Percentiles rank a stretch among this genome's conserved stretches.
phyloP scores from a whole-genome alignment of 164 flowering plant genomes.

The Pachysandra terminalis region DNA sequence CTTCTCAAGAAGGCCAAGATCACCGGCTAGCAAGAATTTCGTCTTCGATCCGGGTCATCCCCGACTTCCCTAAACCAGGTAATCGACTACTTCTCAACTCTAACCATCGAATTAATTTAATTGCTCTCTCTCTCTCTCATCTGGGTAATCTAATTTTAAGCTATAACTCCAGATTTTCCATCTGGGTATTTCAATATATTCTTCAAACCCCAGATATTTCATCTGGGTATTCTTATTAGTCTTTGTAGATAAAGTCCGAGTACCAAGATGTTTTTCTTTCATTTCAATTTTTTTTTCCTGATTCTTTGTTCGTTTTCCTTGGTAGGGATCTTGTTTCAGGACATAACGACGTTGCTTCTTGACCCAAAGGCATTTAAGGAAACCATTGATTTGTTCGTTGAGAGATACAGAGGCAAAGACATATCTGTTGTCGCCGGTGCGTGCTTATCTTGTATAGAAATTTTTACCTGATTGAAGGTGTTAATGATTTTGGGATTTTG shows the following conservation, averaged over 20 bases:
- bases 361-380: slow-evolving; percentile 81
- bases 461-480: too few species aligned
- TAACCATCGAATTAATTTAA: not conserved
- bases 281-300: not conserved
- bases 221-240: not conserved
- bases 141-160: not conserved
- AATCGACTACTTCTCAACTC: not conserved
- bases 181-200: slow-evolving; percentile 1
- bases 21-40: slow-evolving; percentile 50
- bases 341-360: slow-evolving; percentile 90
- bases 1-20: slow-evolving; percentile 33
- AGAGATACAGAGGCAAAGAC: slow-evolving; percentile 67
- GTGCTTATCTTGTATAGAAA: not conserved
- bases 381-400: slow-evolving; percentile 91
- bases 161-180: not conserved
- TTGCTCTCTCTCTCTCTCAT: not conserved
- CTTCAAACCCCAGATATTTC: not conserved
- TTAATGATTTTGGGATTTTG: too few species aligned
- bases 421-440: slow-evolving; percentile 92
- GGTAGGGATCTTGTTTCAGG: slow-evolving; percentile 94
- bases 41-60: slow-evolving; percentile 73
- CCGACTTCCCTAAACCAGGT: slow-evolving; percentile 92
- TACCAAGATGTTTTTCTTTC: too few species aligned
- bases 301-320: not conserved
- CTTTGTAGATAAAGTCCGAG: not conserved